Percentiles rank a stretch among this genome's conserved stretches.
Conservation (phyloP, 805 yeast genomes). For the Hyphopichia homilentoma region DNA sequence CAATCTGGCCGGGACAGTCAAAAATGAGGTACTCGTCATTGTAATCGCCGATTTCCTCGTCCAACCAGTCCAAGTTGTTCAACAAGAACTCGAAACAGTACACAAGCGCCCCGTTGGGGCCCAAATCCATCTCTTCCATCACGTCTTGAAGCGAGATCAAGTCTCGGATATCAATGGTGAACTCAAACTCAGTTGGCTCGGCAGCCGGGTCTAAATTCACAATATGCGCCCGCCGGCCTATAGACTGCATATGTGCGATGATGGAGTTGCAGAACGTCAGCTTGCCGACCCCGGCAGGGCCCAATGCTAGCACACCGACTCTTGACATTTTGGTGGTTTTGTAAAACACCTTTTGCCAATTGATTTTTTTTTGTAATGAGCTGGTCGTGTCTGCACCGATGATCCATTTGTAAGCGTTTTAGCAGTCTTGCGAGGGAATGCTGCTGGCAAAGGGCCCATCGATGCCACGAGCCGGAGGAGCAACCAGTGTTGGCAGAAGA, state of each 20-base stretch:
- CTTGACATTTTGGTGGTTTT: too few species aligned
- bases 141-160: constrained; percentile 88
- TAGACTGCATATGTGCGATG: constrained; percentile 80
- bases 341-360: too few species aligned
- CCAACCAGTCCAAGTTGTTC: constrained; percentile 93
- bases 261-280: constrained; percentile 89
- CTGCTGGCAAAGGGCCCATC: too few species aligned
- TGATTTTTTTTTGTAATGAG: too few species aligned
- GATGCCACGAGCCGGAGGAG: too few species aligned
- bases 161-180: constrained; percentile 89
- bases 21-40: constrained; percentile 92
- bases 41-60: constrained; percentile 93
- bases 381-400: too few species aligned
- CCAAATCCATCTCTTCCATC: constrained; percentile 89
- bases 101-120: constrained; percentile 92
- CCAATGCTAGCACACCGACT: constrained; percentile 89
- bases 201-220: constrained; percentile 98
- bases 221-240: constrained; percentile 90
- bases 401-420: too few species aligned
- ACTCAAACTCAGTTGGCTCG: constrained; percentile 86
- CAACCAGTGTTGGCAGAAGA: too few species aligned
- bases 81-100: constrained; percentile 91
- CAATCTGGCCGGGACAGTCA: constrained; percentile 98
- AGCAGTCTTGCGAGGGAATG: too few species aligned
- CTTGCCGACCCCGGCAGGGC: constrained; percentile 98